Conservation (phyloP, 345 rosid species). For the Stellera chamaejasme region DNA sequence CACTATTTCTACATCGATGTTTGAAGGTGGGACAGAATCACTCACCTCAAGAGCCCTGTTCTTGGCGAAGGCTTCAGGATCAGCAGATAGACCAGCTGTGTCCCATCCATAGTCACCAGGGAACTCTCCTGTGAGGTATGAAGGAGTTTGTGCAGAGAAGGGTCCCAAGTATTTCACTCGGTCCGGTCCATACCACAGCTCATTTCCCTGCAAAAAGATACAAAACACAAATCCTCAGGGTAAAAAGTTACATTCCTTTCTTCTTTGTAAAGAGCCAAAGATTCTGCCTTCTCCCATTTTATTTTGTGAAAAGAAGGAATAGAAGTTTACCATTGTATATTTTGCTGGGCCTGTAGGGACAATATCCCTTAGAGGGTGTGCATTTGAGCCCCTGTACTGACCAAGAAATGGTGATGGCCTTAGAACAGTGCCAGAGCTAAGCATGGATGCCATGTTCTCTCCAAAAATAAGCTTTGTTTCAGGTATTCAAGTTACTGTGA, state of each 20-base stretch:
- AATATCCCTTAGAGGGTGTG: conserved; percentile 61
- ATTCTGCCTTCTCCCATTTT: no score
- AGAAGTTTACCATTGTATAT: conserved; percentile 54
- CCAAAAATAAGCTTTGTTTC: conserved; percentile 9
- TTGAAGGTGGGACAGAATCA: background rate
- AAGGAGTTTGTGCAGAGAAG: conserved; percentile 90
- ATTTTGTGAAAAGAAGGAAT: background rate
- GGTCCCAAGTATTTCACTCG: conserved; percentile 97
- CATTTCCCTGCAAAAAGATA: conserved; percentile 39
- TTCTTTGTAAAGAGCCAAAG: no score
- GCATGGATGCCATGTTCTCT: conserved; percentile 40
- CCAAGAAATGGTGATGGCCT: conserved; percentile 69
- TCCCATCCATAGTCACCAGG: conserved; percentile 99
- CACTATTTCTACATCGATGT: background rate
- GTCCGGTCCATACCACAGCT: conserved; percentile 95
- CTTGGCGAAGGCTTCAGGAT: conserved; percentile 90
- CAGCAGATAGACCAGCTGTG: conserved; percentile 92
- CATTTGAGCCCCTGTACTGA: conserved; percentile 40
- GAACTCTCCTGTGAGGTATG: conserved; percentile 84
- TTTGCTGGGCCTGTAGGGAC: conserved; percentile 56
- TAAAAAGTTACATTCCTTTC: background rate
- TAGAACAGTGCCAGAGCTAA: conserved; percentile 60
- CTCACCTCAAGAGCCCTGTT: conserved; percentile 96
- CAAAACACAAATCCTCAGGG: background rate
- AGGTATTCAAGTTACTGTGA: conserved; percentile 2